These are phyloP conservation scores for Coemansia sp. DNA, from an alignment of 192 early-diverging fungal species.

Conservation along the genomic window DNA sequence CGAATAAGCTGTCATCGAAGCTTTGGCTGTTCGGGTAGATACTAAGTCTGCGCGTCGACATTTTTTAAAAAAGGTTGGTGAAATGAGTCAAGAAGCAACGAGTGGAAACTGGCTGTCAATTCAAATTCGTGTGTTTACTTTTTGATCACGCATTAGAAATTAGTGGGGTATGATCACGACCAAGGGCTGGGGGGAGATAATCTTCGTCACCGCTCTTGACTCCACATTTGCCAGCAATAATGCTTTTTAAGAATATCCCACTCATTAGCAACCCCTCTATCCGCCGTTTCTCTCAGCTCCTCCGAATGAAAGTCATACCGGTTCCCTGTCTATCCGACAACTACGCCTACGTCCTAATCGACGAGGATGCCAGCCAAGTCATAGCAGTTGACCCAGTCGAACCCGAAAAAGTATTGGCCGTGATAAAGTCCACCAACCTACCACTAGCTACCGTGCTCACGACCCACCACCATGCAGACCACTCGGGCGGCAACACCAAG, in stretches of 20 bases:
- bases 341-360: constrained; percentile 81
- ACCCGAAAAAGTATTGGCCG: constrained; percentile 65
- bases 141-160: not conserved
- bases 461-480: constrained; percentile 92
- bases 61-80: no score
- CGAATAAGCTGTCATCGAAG: constrained; percentile 44
- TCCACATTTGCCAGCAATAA: not conserved
- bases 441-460: constrained; percentile 56
- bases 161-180: not conserved
- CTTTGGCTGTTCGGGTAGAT: constrained; percentile 50
- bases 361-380: constrained; percentile 64
- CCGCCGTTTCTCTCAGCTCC: constrained; percentile 6
- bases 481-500: constrained; percentile 74
- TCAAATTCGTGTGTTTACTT: no score
- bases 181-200: not conserved
- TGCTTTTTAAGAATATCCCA: not conserved
- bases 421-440: constrained; percentile 36
- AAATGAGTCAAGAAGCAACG: no score
- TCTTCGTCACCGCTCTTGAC: no score
- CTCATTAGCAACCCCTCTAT: not conserved
- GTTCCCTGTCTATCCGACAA: constrained; percentile 74
- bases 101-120: no score
- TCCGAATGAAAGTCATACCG: constrained; percentile 45
- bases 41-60: constrained; percentile 45
- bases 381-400: constrained; percentile 87